Conservation (phyloP, 768 basidiomycete species). For the Auricularia auricula-judae region DNA sequence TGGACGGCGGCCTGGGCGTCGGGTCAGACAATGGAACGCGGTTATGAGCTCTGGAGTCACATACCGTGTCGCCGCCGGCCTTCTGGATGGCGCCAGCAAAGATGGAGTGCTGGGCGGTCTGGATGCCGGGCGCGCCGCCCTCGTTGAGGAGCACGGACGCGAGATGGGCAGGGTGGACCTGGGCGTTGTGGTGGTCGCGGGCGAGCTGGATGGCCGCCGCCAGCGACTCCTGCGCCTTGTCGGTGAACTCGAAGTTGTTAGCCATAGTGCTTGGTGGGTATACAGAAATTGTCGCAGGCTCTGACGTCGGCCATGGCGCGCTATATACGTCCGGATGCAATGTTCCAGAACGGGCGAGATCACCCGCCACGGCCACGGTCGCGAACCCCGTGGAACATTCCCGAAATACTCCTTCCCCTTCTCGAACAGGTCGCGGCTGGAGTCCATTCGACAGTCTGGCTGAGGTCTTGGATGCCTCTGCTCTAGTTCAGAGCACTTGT, state of each 20-base stretch:
- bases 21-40: background rate
- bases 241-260: slow-evolving; percentile 70
- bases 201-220: slow-evolving; percentile 68
- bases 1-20: slow-evolving; percentile 41
- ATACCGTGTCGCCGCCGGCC: slow-evolving; percentile 76
- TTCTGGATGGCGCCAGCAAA: slow-evolving; percentile 70
- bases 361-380: too few relatives aligned
- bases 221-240: slow-evolving; percentile 65
- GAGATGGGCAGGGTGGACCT: slow-evolving; percentile 80
- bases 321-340: too few relatives aligned
- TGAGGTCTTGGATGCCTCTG: too few relatives aligned
- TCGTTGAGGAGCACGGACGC: slow-evolving; percentile 75
- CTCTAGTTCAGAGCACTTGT: too few relatives aligned
- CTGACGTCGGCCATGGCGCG: too few relatives aligned
- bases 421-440: too few relatives aligned
- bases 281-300: too few relatives aligned
- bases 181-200: slow-evolving; percentile 72
- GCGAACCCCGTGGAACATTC: too few relatives aligned
- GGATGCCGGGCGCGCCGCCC: slow-evolving; percentile 19
- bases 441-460: too few relatives aligned
- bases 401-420: too few relatives aligned
- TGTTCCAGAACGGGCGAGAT: too few relatives aligned
- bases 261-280: slow-evolving; percentile 22
- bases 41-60: slow-evolving; percentile 15
- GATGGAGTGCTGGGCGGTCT: slow-evolving; percentile 30